phyloP scores from a whole-genome alignment of 441 rosid species.

The Erodium moschatum region DNA sequence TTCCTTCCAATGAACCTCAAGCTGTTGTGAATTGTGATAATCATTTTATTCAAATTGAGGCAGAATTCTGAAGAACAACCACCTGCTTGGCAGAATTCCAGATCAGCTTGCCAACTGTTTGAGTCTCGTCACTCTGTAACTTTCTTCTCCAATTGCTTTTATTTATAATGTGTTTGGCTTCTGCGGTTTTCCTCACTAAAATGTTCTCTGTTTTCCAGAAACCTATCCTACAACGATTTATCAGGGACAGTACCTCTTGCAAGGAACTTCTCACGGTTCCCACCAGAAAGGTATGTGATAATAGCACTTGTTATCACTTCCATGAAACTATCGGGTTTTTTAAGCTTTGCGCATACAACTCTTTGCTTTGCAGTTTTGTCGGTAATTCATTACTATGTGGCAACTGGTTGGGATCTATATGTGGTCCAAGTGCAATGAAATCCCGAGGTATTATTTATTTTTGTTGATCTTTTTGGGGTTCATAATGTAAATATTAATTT shows the following conservation, averaged over 20 bases:
- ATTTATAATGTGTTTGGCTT: not conserved
- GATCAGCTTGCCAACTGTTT: constrained; percentile 73
- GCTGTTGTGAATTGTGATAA: not conserved
- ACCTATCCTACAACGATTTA: constrained; percentile 72
- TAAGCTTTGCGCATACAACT: not conserved
- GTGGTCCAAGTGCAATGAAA: constrained; percentile 44
- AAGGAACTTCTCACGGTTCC: constrained; percentile 47
- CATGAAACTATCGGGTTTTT: not conserved
- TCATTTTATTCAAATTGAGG: not conserved
- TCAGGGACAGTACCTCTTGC: constrained; percentile 30
- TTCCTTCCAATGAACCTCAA: not conserved
- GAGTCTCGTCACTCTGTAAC: constrained; percentile 57
- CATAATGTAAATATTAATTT: not conserved
- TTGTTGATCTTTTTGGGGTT: not conserved
- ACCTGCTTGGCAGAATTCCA: constrained; percentile 68
- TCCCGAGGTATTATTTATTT: constrained; percentile 40
- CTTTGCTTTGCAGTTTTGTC: constrained; percentile 39
- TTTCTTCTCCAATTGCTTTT: constrained; percentile 7
- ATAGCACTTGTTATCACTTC: too few relatives aligned
- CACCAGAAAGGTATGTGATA: constrained; percentile 46
- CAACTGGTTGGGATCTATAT: constrained; percentile 72
- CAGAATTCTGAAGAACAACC: constrained; percentile 72
- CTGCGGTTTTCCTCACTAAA: not conserved
- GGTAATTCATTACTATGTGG: constrained; percentile 78
- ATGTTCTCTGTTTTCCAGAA: constrained; percentile 32